Conservation (phyloP, 345 rosid genomes). For the Arabis hirsuta region DNA sequence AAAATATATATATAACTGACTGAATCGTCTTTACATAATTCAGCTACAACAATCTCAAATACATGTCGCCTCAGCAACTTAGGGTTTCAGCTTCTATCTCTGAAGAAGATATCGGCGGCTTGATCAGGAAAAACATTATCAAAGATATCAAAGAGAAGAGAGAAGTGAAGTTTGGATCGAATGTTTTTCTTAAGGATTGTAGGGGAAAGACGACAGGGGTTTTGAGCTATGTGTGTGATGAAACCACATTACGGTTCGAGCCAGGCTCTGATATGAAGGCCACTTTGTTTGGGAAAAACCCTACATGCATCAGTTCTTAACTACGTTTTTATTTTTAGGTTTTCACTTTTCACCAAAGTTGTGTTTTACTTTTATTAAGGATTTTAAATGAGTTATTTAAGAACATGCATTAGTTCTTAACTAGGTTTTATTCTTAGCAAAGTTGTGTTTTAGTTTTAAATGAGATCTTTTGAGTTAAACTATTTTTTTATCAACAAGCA, state of each 20-base stretch:
- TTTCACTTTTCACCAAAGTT: no score
- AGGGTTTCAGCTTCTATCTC: background rate
- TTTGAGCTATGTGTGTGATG: conserved; percentile 1
- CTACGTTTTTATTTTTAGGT: background rate
- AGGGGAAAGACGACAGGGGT: background rate
- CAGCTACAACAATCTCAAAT: background rate
- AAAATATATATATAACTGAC: background rate
- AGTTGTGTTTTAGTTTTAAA: no score
- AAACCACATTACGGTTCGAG: background rate
- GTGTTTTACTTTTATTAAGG: no score
- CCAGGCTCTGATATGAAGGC: background rate
- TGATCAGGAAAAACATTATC: conserved; percentile 2
- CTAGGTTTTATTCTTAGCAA: no score
- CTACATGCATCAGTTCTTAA: conserved; percentile 2
- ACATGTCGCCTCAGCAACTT: background rate
- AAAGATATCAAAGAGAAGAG: conserved; percentile 5
- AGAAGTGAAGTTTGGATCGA: background rate
- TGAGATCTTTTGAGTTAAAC: no score
- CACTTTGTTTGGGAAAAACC: background rate
- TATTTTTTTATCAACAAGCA: no score
- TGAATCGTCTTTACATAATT: background rate
- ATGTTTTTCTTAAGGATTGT: conserved; percentile 6
- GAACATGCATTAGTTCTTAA: no score
- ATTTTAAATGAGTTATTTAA: no score
- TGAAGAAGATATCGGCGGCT: conserved; percentile 6